Evolutionary conservation across 148 eudicot genomes (phyloP), one percentile per base, ranked within the genome.

Genomic region (Chenopodium quinoa): DNA sequence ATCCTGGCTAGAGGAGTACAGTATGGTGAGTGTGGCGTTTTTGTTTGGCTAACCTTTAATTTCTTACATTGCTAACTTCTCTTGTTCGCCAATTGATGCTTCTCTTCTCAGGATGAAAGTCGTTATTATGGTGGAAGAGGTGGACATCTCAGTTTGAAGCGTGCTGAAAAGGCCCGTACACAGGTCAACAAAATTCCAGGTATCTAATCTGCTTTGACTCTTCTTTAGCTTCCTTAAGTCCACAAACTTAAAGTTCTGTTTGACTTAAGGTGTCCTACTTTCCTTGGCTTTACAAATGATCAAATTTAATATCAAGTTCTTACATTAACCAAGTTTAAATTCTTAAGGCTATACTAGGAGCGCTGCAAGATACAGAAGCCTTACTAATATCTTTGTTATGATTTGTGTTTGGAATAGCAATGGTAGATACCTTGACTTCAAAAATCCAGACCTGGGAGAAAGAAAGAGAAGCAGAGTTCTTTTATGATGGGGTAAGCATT

Each of bases 121-220:
- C 97, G 97, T 48, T 94, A 91, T 77, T 88, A 91, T 91, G 90
- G 92, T 83, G 97, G 98, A 82, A 90, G 90, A 90, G 98, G 98
- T 13, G 91, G 90, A 9, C 98, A 93, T 85, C 90, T 93, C 65
- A 88, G 80, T 47, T 81, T 93, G 64, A 94, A 88, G 85, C 97
- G 94, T 75, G 98, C 98, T 71, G 98, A 94, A 89, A 91, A 93
- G 79, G 95, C 97, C 78, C 93, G 97, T 85, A 85, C 80, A 71
- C 74, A 87, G 65, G 88, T 91, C 71, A 88, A 78, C 81, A 94
- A 93, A 85, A 86, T 94, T 82, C 97, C 97, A 27, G 93, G 98
- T 93, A 86, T 60, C 25, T 10, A 71, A 78, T 81, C 70, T 78
- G 46, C 71, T 80, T 34, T 40, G 47, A 12, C 81, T 48, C 60